Conservation (phyloP, 2,329 filamentous ascomycete species). For the Onygena corvina region DNA sequence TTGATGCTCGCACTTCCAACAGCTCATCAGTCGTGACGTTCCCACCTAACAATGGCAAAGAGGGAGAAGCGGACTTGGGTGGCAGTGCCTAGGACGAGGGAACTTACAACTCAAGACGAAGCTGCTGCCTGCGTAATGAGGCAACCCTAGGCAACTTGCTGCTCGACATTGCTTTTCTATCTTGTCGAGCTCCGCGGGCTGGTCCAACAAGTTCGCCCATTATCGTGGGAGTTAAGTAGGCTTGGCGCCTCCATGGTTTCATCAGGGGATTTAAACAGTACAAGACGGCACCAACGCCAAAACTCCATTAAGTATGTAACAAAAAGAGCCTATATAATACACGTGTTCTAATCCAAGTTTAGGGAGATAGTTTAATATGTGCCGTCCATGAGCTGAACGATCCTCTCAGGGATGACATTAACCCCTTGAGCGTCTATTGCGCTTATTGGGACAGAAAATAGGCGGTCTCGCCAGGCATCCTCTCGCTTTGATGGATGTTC, state of each 20-base stretch:
- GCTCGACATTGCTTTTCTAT: conserved; percentile 23
- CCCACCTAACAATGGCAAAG: neutral
- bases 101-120: conserved; percentile 69
- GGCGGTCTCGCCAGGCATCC: conserved; percentile 48
- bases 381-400: conserved; percentile 32
- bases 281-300: no score
- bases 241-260: neutral
- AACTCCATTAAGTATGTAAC: no score
- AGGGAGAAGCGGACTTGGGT: neutral
- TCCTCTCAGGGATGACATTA: conserved; percentile 38
- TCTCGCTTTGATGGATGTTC: conserved; percentile 63
- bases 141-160: conserved; percentile 31
- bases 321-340: conserved; percentile 2
- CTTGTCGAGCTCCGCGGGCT: neutral
- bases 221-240: no score
- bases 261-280: no score
- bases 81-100: neutral
- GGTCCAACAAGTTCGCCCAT: no score
- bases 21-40: neutral
- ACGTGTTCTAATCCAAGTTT: neutral
- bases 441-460: conserved; percentile 68
- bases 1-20: conserved; percentile 59
- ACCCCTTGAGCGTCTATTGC: conserved; percentile 81
- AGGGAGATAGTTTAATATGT: conserved; percentile 8
- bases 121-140: conserved; percentile 58